Evolutionary conservation across 2,329 filamentous ascomycete species (phyloP).

Genomic region (Coleophoma eucalyptorum): DNA sequence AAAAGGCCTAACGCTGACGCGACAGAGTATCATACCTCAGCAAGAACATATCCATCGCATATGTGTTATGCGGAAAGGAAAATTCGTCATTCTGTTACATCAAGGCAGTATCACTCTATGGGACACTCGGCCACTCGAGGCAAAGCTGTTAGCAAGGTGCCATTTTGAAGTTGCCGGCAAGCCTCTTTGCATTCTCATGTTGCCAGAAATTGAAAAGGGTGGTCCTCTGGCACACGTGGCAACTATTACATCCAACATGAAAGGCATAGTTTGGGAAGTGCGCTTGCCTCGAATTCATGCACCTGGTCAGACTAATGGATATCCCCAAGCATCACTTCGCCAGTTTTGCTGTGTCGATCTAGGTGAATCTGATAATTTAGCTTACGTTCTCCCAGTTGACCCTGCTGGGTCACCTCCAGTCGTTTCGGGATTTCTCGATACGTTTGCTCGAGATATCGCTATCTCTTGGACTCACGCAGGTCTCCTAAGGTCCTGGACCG

Average conservation of each 20-base stretch:
- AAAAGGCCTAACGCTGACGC: slow-evolving; percentile 51
- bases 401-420: slow-evolving; percentile 72
- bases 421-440: slow-evolving; percentile 76
- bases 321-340: slow-evolving; percentile 39
- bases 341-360: slow-evolving; percentile 73
- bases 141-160: slow-evolving; percentile 53
- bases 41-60: slow-evolving; percentile 75
- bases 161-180: slow-evolving; percentile 62
- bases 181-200: slow-evolving; percentile 73
- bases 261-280: slow-evolving; percentile 79
- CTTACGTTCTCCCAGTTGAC: slow-evolving; percentile 76
- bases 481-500: slow-evolving; percentile 80
- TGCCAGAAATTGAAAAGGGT: slow-evolving; percentile 57
- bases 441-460: slow-evolving; percentile 81
- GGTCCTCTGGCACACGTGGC: slow-evolving; percentile 66
- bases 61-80: slow-evolving; percentile 71
- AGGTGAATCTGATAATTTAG: slow-evolving; percentile 51
- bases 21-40: slow-evolving; percentile 65
- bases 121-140: slow-evolving; percentile 65
- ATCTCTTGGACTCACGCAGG: slow-evolving; percentile 78
- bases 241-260: slow-evolving; percentile 75
- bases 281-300: slow-evolving; percentile 48
- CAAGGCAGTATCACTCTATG: slow-evolving; percentile 69
- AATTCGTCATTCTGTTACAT: slow-evolving; percentile 78
- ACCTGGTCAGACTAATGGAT: slow-evolving; percentile 29